Base-by-base conservation (phyloP, 441 rosid species). In the Lepidium campestre region DNA sequence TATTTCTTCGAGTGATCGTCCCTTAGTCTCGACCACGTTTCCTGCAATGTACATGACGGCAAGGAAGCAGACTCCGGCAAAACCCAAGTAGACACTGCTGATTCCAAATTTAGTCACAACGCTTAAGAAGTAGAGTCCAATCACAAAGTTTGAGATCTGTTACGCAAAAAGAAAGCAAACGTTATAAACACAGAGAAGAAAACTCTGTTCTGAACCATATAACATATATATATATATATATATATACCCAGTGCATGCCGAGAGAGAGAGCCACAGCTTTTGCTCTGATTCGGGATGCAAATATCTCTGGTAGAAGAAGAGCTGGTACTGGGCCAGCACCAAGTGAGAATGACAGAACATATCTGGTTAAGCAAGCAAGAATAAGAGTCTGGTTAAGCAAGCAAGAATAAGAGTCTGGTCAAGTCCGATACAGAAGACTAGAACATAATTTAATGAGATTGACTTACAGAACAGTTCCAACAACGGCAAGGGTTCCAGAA, bases 291-390 rank as follows among this genome's bases (percentile, higher is more conserved):
- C 97, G 85, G 10, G 97, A 89, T 37, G 99, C 85, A 62, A 91
- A 94, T 75, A 94, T 91, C 81, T 94, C 99, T 8, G 99, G 94
- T 20, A 89, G 90, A 47, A 94, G 97, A 79, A 94, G 91, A 55
- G 98, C 98, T 20, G 98, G 98, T 40, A 94, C 99, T 14, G 97
- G 99, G 65, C 98, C 99, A 19, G 99, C 98, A 66, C 99, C 99
- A 67, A 91, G 98, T 40, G 99, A 91, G 82, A 94, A 94, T 10
- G 97, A 94, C 68, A 94, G 69, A 14, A 91, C 99, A 71, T 91
- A 94, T 78, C 99, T 94, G 86, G 10, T 45, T 19, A 20, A 57
- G 44, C 63, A 75, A 60, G 39, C 22, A 3, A 47, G 35, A 12
- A 31, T 34, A 49, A 39, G 47, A 52, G 11, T 49, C 18, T 94